Base-by-base conservation (phyloP, 2,329 filamentous ascomycete genomes). In the Myotisia sp. region DNA sequence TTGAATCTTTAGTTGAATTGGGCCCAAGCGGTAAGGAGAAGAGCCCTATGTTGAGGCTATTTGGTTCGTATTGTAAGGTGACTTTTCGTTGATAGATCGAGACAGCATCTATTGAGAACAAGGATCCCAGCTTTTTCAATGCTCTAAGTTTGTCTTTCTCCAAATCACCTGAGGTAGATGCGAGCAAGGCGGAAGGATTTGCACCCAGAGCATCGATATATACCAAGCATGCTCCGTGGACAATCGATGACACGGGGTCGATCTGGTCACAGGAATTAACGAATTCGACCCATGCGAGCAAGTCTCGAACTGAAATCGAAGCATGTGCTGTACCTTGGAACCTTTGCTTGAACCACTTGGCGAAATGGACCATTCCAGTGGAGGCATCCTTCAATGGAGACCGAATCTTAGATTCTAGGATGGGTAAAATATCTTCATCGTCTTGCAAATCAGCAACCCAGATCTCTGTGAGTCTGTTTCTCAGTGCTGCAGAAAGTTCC, bases 391-490 rank as follows among this genome's bases (percentile, higher is more conserved):
- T 67, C 5, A 70, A 65, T 10, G 62, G 57, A 0, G 64, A 53
- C 3, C 58, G 57, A 12, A 98, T 65, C 53, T 92, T 94, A 8
- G 76, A 74, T 33, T 68, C 64, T 10, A 95, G 74, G 44, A 99
- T 98, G 27, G 92, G 79, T 13, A 85, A 60, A 21, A 95, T 77
- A 51, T 99, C 92, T 19, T 85, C 76, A 33, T 74, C 71, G 39
- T 87, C 81, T 1, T 84, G 85, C 38, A 95, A 63, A 1, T 86
- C 72, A 1, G 90, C 85, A 0, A 95, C 90, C 90, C 90, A 98
- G 6, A 99, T 94, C 57, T 99, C 90, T 0, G 90, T 99, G 54
- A 99, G 93, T 40, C 90, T 81, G 53, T 99, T 98, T 29, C 90
- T 73, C 39, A 99, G 63, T 9, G 90, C 92, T 3, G 90, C 90